phyloP scores from a whole-genome alignment of 1,284 basidiomycete species.

The Pseudozyma pruni region DNA sequence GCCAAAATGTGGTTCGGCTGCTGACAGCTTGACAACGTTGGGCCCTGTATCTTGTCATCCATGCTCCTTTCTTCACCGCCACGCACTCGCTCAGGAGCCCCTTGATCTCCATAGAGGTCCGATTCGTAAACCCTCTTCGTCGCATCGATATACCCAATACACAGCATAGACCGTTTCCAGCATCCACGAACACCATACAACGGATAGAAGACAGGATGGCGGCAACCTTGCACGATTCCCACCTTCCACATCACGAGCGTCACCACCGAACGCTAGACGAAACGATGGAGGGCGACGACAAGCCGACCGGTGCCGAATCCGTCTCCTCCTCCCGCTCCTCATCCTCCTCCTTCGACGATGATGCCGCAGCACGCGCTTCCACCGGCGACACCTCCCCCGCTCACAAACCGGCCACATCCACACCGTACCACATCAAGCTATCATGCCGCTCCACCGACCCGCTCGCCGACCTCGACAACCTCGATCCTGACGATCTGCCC shows the following conservation, averaged over 20 bases:
- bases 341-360: slow-evolving; percentile 3
- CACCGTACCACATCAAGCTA: slow-evolving; percentile 27
- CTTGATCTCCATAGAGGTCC: no score
- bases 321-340: slow-evolving; percentile 21
- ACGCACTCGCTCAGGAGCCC: no score
- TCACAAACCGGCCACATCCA: background rate
- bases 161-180: background rate
- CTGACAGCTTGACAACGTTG: no score
- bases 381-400: slow-evolving; percentile 2
- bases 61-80: no score
- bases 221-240: slow-evolving; percentile 4
- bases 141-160: no score
- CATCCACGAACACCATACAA: background rate
- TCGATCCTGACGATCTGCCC: slow-evolving; percentile 21
- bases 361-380: background rate
- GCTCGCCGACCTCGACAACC: slow-evolving; percentile 17
- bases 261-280: slow-evolving; percentile 22
- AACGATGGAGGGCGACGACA: slow-evolving; percentile 7
- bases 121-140: no score
- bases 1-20: no score
- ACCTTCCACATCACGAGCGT: slow-evolving; percentile 6
- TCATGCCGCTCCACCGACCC: slow-evolving; percentile 24
- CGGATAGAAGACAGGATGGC: slow-evolving; percentile 2
- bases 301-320: slow-evolving; percentile 11
- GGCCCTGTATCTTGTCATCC: no score